These are phyloP conservation scores for Penicillium chermesinum DNA, from an alignment of 495 filamentous ascomycete species.

Conservation along the genomic window DNA sequence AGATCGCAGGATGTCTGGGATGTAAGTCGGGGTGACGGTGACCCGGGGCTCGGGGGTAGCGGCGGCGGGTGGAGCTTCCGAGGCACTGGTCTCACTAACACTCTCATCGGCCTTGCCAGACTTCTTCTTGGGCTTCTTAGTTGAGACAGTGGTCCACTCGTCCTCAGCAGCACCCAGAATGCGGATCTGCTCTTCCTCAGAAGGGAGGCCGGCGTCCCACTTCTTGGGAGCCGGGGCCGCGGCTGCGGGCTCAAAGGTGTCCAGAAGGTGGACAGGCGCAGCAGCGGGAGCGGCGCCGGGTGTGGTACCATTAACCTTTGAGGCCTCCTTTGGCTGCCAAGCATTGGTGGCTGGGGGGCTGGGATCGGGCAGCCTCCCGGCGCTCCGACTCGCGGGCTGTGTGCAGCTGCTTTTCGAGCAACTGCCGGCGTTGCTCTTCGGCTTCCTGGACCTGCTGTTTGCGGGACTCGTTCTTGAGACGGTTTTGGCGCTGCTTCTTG, in stretches of 20 bases:
- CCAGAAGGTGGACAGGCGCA: slow-evolving; percentile 53
- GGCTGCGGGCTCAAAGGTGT: slow-evolving; percentile 63
- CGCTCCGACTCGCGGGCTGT: slow-evolving; percentile 75
- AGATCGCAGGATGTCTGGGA: slow-evolving; percentile 39
- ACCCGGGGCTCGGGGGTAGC: slow-evolving; percentile 35
- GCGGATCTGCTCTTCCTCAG: slow-evolving; percentile 83
- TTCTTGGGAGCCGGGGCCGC: slow-evolving; percentile 22
- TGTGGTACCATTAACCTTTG: slow-evolving; percentile 29
- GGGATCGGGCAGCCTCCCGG: slow-evolving; percentile 62
- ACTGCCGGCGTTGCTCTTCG: slow-evolving; percentile 64
- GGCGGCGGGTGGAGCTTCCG: slow-evolving; percentile 33
- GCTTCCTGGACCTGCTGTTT: slow-evolving; percentile 66
- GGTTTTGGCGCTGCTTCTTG: slow-evolving; percentile 90
- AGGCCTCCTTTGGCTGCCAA: slow-evolving; percentile 49
- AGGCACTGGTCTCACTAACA: slow-evolving; percentile 36
- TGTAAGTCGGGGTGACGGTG: slow-evolving; percentile 38
- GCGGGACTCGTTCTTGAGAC: slow-evolving; percentile 69
- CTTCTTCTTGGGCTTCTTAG: slow-evolving; percentile 59
- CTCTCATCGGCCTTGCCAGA: slow-evolving; percentile 39
- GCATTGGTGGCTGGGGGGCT: slow-evolving; percentile 56
- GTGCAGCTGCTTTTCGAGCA: slow-evolving; percentile 75
- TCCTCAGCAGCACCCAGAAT: slow-evolving; percentile 56
- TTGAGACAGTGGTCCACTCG: slow-evolving; percentile 71
- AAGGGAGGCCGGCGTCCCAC: slow-evolving; percentile 59
- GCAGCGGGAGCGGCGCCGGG: slow-evolving; percentile 22